Base-by-base conservation (phyloP, 345 rosid species). In the Eucalyptus tenuipes region DNA sequence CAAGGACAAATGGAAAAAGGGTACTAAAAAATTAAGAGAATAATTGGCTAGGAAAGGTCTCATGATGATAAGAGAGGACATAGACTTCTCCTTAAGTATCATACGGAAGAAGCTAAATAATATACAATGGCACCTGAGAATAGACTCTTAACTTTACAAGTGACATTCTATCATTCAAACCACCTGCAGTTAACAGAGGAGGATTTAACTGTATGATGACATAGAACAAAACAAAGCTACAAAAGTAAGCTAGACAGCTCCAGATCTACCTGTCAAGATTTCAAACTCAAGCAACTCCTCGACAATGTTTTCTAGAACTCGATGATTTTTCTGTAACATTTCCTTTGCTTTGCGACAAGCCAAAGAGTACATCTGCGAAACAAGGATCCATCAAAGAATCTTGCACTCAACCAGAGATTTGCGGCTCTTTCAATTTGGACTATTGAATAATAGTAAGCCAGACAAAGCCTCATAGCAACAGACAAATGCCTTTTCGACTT, bases 201-300 rank as follows among this genome's bases (percentile, higher is more conserved):
- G 52, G 52, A 48, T 50, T 49, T 49, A 52, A 31, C 11, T 27
- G 40, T 20, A 49, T 49, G 13, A 33, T 12, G 24, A 25, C 49
- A 61, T 8, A 13, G 17, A 61, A 3, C 29, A 61, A 6, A 61
- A 31, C 24, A 45, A 25, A 86, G 64, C 44, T 86, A 52, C 22
- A 10, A 29, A 49, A 49, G 44, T 33, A 86, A 86, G 42, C 87
- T 7, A 10, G 40, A 13, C 86, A 24, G 47, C 45, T 8, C 80
- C 53, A 33, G 27, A 24, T 49, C 91, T 93, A 97, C 99, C 99
- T 97, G 97, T 93, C 91, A 97, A 93, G 85, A 97, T 95, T 92
- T 97, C 98, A 88, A 91, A 96, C 91, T 95, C 98, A 44, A 97
- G 97, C 89, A 96, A 93, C 90, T 97, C 99, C 86, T 97, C 99